phyloP scores from a whole-genome alignment of 495 filamentous ascomycete genomes.

The Daldinia bambusicola region DNA sequence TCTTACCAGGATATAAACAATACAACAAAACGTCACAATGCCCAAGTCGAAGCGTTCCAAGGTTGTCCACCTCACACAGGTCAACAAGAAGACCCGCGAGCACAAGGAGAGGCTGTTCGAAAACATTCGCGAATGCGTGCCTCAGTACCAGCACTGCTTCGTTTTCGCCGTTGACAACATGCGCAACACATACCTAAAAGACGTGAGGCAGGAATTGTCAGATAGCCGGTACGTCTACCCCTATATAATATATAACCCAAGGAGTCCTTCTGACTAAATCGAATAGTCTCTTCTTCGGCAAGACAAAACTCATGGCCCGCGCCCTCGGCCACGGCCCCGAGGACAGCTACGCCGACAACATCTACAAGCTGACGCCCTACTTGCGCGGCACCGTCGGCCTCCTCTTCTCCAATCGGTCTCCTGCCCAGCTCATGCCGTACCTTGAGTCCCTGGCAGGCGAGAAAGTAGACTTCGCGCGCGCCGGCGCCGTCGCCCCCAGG shows the following conservation, averaged over 20 bases:
- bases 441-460: conserved; percentile 70
- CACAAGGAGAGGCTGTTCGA: conserved; percentile 86
- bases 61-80: conserved; percentile 87
- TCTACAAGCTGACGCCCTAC: conserved; percentile 74
- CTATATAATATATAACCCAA: not conserved
- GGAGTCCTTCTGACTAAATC: not conserved
- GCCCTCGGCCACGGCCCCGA: conserved; percentile 81
- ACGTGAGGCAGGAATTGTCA: conserved; percentile 82
- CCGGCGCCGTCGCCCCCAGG: conserved; percentile 78
- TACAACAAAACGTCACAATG: conserved; percentile 67
- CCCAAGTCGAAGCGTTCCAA: conserved; percentile 94
- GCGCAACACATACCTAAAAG: conserved; percentile 97
- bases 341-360: conserved; percentile 77
- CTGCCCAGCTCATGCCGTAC: conserved; percentile 70
- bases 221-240: conserved; percentile 76
- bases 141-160: conserved; percentile 88
- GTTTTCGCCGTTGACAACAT: conserved; percentile 97
- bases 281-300: conserved; percentile 91
- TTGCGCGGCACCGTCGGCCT: conserved; percentile 87
- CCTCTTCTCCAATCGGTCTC: conserved; percentile 82
- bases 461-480: conserved; percentile 83
- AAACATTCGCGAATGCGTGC: conserved; percentile 86
- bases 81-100: conserved; percentile 88
- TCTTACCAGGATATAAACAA: not conserved
- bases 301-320: conserved; percentile 97